A percentile compares a stretch with the other conserved stretches of the same genome.
Evolutionary conservation across 2,329 filamentous ascomycete species (phyloP).

Genomic region (Claviceps cyperi): DNA sequence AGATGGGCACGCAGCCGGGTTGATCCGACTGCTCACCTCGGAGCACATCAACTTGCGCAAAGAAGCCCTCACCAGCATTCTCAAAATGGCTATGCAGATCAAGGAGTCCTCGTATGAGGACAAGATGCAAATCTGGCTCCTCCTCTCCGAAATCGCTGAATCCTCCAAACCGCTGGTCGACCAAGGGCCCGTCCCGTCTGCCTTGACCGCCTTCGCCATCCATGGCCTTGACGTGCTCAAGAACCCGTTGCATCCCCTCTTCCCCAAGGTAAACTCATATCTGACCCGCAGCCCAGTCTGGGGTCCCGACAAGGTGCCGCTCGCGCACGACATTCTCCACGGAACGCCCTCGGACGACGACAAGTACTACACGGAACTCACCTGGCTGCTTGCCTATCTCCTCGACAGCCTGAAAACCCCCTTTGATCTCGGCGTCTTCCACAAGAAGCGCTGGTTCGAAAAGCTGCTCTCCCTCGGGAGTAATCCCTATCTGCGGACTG

Average conservation of each 20-base stretch:
- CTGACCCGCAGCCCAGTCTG: slow-evolving; percentile 66
- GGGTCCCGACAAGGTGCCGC: slow-evolving; percentile 57
- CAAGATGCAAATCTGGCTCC: slow-evolving; percentile 62
- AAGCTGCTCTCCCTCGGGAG: slow-evolving; percentile 55
- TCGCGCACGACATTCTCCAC: slow-evolving; percentile 48
- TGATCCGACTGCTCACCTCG: slow-evolving; percentile 66
- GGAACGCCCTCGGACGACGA: slow-evolving; percentile 60
- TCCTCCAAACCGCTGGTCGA: slow-evolving; percentile 46
- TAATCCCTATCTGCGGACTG: slow-evolving; percentile 47
- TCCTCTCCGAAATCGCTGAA: slow-evolving; percentile 68
- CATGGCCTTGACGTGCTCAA: slow-evolving; percentile 55
- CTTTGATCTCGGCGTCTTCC: slow-evolving; percentile 46
- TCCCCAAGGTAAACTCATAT: slow-evolving; percentile 74
- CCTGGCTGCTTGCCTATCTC: slow-evolving; percentile 61
- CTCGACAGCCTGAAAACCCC: slow-evolving; percentile 49
- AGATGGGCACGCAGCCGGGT: slow-evolving; percentile 53
- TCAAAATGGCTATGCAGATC: slow-evolving; percentile 48
- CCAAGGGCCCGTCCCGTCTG: slow-evolving; percentile 49
- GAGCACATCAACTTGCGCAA: slow-evolving; percentile 60
- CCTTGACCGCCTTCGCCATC: slow-evolving; percentile 62
- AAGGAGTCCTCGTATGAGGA: slow-evolving; percentile 60
- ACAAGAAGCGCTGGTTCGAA: slow-evolving; percentile 54
- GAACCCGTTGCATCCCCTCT: slow-evolving; percentile 69
- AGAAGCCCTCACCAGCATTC: slow-evolving; percentile 57
- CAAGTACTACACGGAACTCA: slow-evolving; percentile 54